Evolutionary conservation across 192 early-diverging fungal genomes (phyloP).

Genomic region (Coemansia sp.): DNA sequence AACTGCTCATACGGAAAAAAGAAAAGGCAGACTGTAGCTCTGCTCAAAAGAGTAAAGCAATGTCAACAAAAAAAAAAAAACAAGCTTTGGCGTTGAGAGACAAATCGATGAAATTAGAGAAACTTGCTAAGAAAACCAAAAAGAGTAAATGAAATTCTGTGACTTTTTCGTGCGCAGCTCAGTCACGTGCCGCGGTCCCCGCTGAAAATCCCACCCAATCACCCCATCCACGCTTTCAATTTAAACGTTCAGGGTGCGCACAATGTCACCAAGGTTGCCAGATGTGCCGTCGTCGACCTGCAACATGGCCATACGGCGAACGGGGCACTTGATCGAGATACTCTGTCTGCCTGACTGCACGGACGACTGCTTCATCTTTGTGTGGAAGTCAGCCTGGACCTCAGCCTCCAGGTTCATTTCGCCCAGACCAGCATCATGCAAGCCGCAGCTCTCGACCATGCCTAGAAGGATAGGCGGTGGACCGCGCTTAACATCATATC

Average conservation of each 20-base stretch:
- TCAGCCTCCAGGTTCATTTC: constrained; percentile 52
- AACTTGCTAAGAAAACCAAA: background rate
- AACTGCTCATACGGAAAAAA: constrained; percentile 20
- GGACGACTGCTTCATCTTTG: constrained; percentile 43
- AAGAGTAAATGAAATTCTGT: too few relatives aligned
- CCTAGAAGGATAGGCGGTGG: constrained; percentile 50
- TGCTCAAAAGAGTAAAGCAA: background rate
- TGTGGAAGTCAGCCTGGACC: constrained; percentile 49
- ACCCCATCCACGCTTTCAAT: background rate
- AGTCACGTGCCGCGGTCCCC: background rate
- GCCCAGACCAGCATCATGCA: constrained; percentile 48
- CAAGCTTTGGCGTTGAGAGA: background rate
- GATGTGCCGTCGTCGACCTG: constrained; percentile 49
- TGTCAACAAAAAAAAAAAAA: background rate
- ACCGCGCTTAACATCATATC: constrained; percentile 52
- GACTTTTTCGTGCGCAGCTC: background rate
- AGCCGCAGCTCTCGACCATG: constrained; percentile 52
- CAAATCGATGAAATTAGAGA: background rate
- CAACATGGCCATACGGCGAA: constrained; percentile 47
- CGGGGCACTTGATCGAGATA: constrained; percentile 45
- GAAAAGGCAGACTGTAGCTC: background rate
- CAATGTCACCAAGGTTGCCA: constrained; percentile 51
- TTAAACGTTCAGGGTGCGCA: constrained; percentile 43
- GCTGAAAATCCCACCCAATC: background rate
- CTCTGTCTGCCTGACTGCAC: constrained; percentile 45